Base-by-base conservation (phyloP, 306 rosid species). In the Rosa multiflora region DNA sequence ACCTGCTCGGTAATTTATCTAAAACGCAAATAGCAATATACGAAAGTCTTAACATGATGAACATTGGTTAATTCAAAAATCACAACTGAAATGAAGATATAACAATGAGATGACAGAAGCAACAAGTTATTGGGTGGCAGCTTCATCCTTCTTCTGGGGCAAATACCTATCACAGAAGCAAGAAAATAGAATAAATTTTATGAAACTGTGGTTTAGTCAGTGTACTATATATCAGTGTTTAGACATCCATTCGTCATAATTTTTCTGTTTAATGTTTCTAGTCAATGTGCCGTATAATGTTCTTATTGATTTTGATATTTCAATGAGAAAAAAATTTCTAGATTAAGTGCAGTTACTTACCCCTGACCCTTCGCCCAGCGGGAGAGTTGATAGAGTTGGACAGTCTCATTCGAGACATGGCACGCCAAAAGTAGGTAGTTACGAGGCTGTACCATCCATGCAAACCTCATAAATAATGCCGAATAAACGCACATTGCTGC, bases 361-460 rank as follows among this genome's bases (percentile, higher is more conserved):
- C 88, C 88, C 9, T 81, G 82, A 47, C 82, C 88, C 86, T 76
- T 87, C 37, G 92, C 94, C 97, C 92, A 89, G 56, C 94, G 92
- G 18, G 94, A 91, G 72, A 91, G 80, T 81, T 88, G 91, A 77
- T 73, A 87, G 53, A 91, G 88, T 69, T 91, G 97, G 42, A 91
- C 97, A 9, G 79, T 76, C 80, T 88, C 97, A 62, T 91, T 91
- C 42, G 94, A 87, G 48, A 76, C 94, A 87, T 91, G 94, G 86
- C 97, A 91, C 6, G 81, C 80, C 77, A 91, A 73, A 35, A 91
- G 87, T 6, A 89, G 81, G 82, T 89, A 88, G 82, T 91, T 91
- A 35, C 97, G 88, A 39, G 97, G 94, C 78, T 83, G 87, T 11
- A 91, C 90, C 97, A 91, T 90, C 89, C 93, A 90, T 37, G 92